Percentiles rank a stretch among this genome's conserved stretches.
phyloP scores from a whole-genome alignment of 345 rosid genomes.

The Murraya paniculata region DNA sequence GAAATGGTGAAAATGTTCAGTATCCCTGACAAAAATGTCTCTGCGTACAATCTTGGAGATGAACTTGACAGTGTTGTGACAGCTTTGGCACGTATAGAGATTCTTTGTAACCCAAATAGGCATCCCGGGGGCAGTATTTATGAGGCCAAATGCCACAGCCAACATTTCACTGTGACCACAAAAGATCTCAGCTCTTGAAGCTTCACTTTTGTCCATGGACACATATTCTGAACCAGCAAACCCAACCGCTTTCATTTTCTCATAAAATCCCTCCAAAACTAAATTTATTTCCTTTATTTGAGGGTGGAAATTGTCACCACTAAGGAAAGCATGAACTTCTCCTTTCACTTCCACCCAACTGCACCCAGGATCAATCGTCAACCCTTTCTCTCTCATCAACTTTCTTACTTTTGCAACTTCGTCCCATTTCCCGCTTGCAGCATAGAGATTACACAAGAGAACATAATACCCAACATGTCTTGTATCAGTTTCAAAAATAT shows the following conservation, averaged over 20 bases:
- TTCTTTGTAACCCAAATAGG: conserved; percentile 84
- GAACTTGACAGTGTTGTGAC: conserved; percentile 65
- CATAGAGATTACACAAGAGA: conserved; percentile 66
- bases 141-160: conserved; percentile 71
- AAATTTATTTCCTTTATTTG: conserved; percentile 48
- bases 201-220: conserved; percentile 43
- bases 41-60: conserved; percentile 67
- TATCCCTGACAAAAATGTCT: conserved; percentile 76
- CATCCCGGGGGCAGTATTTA: conserved; percentile 64
- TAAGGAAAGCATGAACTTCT: conserved; percentile 78
- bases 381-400: conserved; percentile 57
- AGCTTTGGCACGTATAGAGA: conserved; percentile 64
- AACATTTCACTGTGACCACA: conserved; percentile 85
- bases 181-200: conserved; percentile 66
- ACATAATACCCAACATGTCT: conserved; percentile 69
- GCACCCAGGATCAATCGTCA: conserved; percentile 78
- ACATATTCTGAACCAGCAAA: conserved; percentile 30
- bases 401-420: conserved; percentile 64
- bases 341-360: conserved; percentile 84
- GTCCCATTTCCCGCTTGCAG: conserved; percentile 61
- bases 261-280: conserved; percentile 57
- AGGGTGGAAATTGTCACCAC: conserved; percentile 61
- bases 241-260: conserved; percentile 51
- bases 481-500: conserved; percentile 54
- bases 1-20: conserved; percentile 78